phyloP scores from a whole-genome alignment of 1,284 basidiomycete genomes.

The Fomitopsis pinicola region DNA sequence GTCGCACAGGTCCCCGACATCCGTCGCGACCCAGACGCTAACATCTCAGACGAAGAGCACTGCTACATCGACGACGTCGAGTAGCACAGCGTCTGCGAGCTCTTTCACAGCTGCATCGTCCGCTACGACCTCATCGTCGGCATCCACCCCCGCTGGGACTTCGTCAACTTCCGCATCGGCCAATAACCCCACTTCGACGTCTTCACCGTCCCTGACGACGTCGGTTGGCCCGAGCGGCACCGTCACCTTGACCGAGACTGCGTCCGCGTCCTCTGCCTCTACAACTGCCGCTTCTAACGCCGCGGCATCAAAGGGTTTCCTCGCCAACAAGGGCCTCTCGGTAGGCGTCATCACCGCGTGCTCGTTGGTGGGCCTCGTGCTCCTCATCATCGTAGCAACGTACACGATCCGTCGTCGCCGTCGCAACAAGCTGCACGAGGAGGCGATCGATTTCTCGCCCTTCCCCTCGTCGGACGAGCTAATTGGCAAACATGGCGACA shows the following conservation, averaged over 20 bases:
- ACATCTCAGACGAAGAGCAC: conserved; percentile 5
- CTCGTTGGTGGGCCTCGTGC: conserved; percentile 44
- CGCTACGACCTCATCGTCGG: background rate
- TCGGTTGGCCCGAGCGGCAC: background rate
- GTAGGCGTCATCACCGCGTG: conserved; percentile 53
- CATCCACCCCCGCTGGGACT: background rate
- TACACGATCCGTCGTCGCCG: conserved; percentile 46
- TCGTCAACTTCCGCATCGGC: conserved; percentile 19
- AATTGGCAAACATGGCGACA: conserved; percentile 5
- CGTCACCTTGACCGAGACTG: background rate
- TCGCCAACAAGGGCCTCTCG: conserved; percentile 58
- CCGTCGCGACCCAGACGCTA: background rate
- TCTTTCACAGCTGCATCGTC: conserved; percentile 4
- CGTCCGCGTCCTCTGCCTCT: background rate
- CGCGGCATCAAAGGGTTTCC: conserved; percentile 37
- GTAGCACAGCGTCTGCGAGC: background rate
- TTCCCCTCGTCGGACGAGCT: conserved; percentile 7
- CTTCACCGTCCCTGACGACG: background rate
- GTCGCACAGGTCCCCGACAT: background rate
- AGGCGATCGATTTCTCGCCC: conserved; percentile 47
- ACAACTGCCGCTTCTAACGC: conserved; percentile 12
- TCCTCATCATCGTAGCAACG: conserved; percentile 41
- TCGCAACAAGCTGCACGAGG: conserved; percentile 39
- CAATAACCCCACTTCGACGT: conserved; percentile 11
- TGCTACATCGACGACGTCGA: background rate